Evolutionary conservation across 1,284 basidiomycete genomes (phyloP).

Genomic region (Athelia psychrophila): DNA sequence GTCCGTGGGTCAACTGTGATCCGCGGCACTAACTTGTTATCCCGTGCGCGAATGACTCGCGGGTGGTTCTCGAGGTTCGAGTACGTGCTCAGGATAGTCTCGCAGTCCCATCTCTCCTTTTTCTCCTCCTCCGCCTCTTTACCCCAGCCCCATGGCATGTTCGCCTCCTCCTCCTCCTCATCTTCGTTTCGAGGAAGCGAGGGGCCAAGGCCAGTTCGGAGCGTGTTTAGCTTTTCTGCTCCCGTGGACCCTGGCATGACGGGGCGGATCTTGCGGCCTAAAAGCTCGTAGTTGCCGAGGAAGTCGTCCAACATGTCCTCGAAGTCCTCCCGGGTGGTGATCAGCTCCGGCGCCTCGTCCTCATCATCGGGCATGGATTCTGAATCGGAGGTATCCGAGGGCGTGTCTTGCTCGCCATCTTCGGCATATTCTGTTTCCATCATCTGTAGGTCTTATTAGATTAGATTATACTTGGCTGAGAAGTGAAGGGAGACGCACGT

Average conservation of each 20-base stretch:
- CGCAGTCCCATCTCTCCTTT: constrained; percentile 90
- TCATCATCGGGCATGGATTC: constrained; percentile 40
- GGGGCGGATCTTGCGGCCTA: constrained; percentile 86
- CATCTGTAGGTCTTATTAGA: constrained; percentile 30
- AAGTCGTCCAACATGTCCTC: constrained; percentile 93
- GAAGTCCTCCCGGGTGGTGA: constrained; percentile 86
- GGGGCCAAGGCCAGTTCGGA: constrained; percentile 77
- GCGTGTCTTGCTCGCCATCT: constrained; percentile 48
- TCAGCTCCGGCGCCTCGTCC: constrained; percentile 71
- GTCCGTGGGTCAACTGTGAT: constrained; percentile 75
- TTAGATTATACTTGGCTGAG: background rate
- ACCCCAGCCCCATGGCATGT: constrained; percentile 43
- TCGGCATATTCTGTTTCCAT: constrained; percentile 79
- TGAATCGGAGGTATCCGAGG: constrained; percentile 20
- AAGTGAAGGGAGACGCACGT: constrained; percentile 47
- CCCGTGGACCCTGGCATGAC: constrained; percentile 70
- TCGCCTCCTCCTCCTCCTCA: constrained; percentile 41
- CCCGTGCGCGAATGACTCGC: constrained; percentile 71
- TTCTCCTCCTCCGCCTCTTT: constrained; percentile 63
- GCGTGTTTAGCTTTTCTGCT: constrained; percentile 74
- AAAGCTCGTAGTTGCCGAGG: constrained; percentile 87
- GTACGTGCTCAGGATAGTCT: constrained; percentile 94
- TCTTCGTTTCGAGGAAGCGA: constrained; percentile 51
- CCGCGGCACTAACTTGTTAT: constrained; percentile 51
- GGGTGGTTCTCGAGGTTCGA: constrained; percentile 96